Evolutionary conservation across 257 asterid species (phyloP), one percentile per base, ranked within the genome.

Genomic region (Linderniella brevidens): DNA sequence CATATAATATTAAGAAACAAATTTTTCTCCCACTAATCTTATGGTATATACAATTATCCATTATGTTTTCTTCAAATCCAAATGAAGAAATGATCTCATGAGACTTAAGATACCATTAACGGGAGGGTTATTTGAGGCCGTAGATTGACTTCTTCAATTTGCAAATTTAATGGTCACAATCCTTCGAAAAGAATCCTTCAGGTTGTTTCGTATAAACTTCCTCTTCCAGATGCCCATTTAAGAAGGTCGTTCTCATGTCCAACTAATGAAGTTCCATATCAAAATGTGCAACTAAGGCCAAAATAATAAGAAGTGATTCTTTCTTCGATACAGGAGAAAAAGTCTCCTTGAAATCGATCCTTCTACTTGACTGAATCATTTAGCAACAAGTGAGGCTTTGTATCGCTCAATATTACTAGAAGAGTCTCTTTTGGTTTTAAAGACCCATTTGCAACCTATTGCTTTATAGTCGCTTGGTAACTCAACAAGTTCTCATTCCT

Each of bases 251-350:
- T 17, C 16, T 47, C 37, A 47, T n/a, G 32, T 47, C 52, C 37
- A 47, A 17, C n/a, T 47, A 0, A 3, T 47, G 52, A 8, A 47
- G 8, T 15, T 47, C 37, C 8, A 10, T 8, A 20, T 47, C 36
- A 47, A 47, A 47, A 47, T 47, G 52, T 9, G 52, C 52, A 9
- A 47, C 52, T 20, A 47, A 10, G 12, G 37, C 52, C 52, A 47
- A 25, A 6, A 38, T 38, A 9, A 38, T 38, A 38, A 3, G 14
- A 38, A 38, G 12, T 38, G 43, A 38, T 1, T 38, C 43, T 38
- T 38, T 38, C 13, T n/a, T 38, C 3, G 43, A 38, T 38, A 38
- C 14, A 38, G 43, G 43, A 38, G 43, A 38, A n/a, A 38, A 38
- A 2, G 43, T 38, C 8, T 38, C 43, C 12, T 3, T 38, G 43